Conservation (phyloP, 2,329 filamentous ascomycete species). For the Zarea fungicola region DNA sequence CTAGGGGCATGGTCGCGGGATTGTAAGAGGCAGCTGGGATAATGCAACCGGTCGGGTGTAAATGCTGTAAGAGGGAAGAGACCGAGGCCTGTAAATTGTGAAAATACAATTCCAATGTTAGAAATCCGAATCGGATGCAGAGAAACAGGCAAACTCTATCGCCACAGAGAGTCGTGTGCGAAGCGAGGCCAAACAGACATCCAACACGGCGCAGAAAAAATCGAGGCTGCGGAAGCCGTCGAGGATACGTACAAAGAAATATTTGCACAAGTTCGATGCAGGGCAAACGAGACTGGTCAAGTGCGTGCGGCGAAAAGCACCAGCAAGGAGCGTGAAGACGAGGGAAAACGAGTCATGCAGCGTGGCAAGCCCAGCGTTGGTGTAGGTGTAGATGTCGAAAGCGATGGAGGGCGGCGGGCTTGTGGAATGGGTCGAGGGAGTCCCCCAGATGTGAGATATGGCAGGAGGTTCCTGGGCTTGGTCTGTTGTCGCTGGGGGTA, state of each 20-base stretch:
- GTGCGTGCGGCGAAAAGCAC: background rate
- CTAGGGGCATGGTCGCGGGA: constrained; percentile 14
- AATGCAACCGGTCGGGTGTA: constrained; percentile 9
- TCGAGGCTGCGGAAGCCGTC: background rate
- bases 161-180: constrained; percentile 5
- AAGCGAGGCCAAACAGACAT: background rate
- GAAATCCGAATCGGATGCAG: background rate
- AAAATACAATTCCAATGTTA: background rate
- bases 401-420: constrained; percentile 19
- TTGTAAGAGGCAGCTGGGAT: constrained; percentile 1
- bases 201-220: constrained; percentile 7
- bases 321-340: constrained; percentile 11
- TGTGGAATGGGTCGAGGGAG: constrained; percentile 23
- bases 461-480: constrained; percentile 21
- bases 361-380: constrained; percentile 14
- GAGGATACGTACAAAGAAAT: constrained; percentile 1
- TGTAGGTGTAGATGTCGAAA: constrained; percentile 21
- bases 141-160: background rate
- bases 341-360: constrained; percentile 13
- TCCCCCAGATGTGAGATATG: constrained; percentile 20
- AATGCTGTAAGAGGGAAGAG: background rate
- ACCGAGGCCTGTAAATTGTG: background rate
- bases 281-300: background rate
- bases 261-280: background rate
- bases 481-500: constrained; percentile 5